A percentile compares a stretch with the other conserved stretches of the same genome.
Conservation (phyloP, 495 filamentous ascomycete species). For the Platismatia glauca region DNA sequence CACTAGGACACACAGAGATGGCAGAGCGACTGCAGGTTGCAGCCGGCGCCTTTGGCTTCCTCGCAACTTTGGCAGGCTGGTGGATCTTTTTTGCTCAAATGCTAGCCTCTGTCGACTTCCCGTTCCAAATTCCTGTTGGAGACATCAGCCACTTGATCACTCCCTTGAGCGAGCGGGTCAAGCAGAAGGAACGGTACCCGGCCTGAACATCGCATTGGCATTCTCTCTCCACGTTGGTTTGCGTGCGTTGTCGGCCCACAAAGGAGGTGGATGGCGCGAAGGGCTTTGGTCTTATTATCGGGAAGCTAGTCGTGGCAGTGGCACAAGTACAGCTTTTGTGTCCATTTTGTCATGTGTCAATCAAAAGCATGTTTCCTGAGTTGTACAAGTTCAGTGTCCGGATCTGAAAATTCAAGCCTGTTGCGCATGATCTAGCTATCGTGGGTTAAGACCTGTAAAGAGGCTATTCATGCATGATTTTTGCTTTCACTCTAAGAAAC, state of each 20-base stretch:
- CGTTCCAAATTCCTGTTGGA: slow-evolving; percentile 45
- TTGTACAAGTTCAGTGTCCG: neutral
- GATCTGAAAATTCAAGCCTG: neutral
- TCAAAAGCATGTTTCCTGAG: neutral
- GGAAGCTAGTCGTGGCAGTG: neutral
- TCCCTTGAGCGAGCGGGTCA: slow-evolving; percentile 16
- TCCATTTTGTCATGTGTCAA: neutral
- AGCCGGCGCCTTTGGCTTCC: slow-evolving; percentile 23
- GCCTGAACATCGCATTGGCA: slow-evolving; percentile 1
- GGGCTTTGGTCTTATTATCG: neutral
- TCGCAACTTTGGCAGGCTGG: slow-evolving; percentile 23
- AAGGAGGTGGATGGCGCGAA: neutral
- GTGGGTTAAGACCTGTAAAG: neutral
- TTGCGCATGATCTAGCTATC: neutral
- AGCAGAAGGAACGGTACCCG: slow-evolving; percentile 16
- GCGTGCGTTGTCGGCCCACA: neutral
- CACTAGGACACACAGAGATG: slow-evolving; percentile 14
- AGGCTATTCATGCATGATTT: neutral
- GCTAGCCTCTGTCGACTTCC: slow-evolving; percentile 48
- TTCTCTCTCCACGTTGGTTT: neutral
- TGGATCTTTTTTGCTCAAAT: slow-evolving; percentile 49
- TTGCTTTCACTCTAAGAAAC: neutral
- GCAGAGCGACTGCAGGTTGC: slow-evolving; percentile 26
- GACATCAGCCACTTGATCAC: slow-evolving; percentile 34
- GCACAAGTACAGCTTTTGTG: too few relatives aligned